These are phyloP conservation scores for Copromyces sp. DNA, from an alignment of 495 filamentous ascomycete genomes.

Conservation along the genomic window DNA sequence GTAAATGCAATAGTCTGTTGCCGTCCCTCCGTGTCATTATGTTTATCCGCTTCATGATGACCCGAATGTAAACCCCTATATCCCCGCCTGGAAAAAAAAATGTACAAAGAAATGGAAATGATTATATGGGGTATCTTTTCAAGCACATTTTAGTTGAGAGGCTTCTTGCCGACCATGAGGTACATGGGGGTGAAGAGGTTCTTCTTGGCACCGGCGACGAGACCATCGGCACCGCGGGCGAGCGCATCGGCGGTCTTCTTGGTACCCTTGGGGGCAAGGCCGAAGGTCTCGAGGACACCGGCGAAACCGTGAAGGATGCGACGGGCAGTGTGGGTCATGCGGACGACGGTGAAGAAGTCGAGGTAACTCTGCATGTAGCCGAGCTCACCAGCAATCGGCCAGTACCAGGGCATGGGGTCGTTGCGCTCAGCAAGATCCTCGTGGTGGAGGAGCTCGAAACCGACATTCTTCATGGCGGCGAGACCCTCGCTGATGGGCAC, in stretches of 20 bases:
- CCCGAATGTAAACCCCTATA: constrained; percentile 4
- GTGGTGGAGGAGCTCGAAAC: constrained; percentile 75
- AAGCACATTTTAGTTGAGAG: constrained; percentile 29
- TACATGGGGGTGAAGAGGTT: constrained; percentile 99
- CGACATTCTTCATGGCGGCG: constrained; percentile 75
- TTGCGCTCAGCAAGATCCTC: constrained; percentile 82
- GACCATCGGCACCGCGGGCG: constrained; percentile 69
- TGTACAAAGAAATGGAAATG: constrained; percentile 8
- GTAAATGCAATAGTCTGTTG: constrained; percentile 5
- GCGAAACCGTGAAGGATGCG: constrained; percentile 68
- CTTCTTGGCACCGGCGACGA: constrained; percentile 84
- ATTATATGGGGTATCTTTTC: neutral
- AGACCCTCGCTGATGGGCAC: constrained; percentile 77
- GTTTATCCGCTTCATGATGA: constrained; percentile 15
- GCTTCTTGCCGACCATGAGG: constrained; percentile 93
- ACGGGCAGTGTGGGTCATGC: constrained; percentile 85
- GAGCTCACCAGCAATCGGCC: constrained; percentile 70
- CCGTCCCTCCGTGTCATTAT: neutral
- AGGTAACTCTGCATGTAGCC: constrained; percentile 70
- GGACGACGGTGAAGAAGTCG: constrained; percentile 75
- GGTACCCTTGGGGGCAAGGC: constrained; percentile 71
- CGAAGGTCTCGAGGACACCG: constrained; percentile 62
- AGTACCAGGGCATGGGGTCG: constrained; percentile 87
- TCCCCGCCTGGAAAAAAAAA: constrained; percentile 5
- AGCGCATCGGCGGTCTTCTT: constrained; percentile 93